Percentiles rank a stretch among this genome's conserved stretches.
These are phyloP conservation scores for Aspergillus floridensis DNA, from an alignment of 2,329 filamentous ascomycete species.

Conservation along the genomic window DNA sequence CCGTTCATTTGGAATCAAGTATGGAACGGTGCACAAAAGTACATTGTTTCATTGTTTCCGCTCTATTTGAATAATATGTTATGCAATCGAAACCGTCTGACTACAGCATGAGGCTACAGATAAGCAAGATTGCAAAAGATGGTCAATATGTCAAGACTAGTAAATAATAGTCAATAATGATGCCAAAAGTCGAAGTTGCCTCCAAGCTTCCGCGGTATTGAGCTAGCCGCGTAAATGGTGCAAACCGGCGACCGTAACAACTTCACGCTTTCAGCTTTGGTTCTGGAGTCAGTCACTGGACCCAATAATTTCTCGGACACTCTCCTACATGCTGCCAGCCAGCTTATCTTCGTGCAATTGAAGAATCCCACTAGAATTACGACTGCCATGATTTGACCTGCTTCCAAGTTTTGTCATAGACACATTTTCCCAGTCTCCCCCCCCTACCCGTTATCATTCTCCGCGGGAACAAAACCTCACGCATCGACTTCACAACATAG, in stretches of 20 bases:
- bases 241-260: constrained; percentile 28
- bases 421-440: not conserved
- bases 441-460: not conserved
- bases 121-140: too few relatives aligned
- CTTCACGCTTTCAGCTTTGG: constrained; percentile 21
- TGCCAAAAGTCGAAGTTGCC: not conserved
- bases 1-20: too few relatives aligned
- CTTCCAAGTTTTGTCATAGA: not conserved
- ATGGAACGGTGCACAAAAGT: too few relatives aligned
- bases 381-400: not conserved
- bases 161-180: too few relatives aligned
- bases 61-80: too few relatives aligned
- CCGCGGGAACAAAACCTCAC: not conserved
- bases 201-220: not conserved
- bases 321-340: not conserved
- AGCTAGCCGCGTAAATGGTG: constrained; percentile 20
- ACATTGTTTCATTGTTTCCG: too few relatives aligned
- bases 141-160: too few relatives aligned
- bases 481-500: not conserved
- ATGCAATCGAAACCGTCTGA: too few relatives aligned
- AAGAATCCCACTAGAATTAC: not conserved
- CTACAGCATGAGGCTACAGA: too few relatives aligned
- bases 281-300: constrained; percentile 2
- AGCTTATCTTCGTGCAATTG: not conserved
- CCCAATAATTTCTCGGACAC: not conserved